These are phyloP conservation scores for Zizania latifolia DNA, from an alignment of 176 grass and related monocot species.

Conservation along the genomic window DNA sequence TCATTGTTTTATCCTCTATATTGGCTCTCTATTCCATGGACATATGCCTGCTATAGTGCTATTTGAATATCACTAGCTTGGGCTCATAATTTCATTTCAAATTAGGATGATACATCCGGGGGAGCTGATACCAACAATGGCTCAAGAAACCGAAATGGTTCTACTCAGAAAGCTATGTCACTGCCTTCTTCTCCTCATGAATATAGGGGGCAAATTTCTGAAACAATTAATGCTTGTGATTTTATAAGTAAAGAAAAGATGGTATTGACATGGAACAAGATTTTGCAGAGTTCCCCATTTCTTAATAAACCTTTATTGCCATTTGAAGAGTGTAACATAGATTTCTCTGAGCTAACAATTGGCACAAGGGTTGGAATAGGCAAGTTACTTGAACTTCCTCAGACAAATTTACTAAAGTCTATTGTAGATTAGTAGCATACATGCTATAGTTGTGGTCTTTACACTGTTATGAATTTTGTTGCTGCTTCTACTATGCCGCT, in stretches of 20 bases:
- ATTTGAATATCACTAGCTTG: conserved; percentile 15
- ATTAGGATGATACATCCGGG: conserved; percentile 58
- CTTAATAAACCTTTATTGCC: conserved; percentile 79
- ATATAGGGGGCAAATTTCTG: conserved; percentile 56
- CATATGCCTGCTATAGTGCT: not conserved
- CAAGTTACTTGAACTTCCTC: conserved; percentile 40
- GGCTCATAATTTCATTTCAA: conserved; percentile 31
- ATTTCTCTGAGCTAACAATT: conserved; percentile 94
- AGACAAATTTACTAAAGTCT: not conserved
- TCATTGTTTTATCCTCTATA: not conserved
- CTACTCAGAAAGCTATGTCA: conserved; percentile 85
- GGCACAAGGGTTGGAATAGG: conserved; percentile 99
- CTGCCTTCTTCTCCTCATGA: conserved; percentile 96
- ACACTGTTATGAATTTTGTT: not conserved
- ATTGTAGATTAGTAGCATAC: not conserved
- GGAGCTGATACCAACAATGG: conserved; percentile 34
- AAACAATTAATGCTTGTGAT: conserved; percentile 44
- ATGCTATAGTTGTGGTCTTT: conserved; percentile 8
- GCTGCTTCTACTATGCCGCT: not conserved
- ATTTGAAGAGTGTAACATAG: conserved; percentile 98
- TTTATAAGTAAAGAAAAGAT: conserved; percentile 68
- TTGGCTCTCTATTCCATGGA: conserved; percentile 13
- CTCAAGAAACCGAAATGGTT: conserved; percentile 44
- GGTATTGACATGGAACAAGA: conserved; percentile 74
- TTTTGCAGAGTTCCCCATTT: conserved; percentile 79